A percentile compares a stretch with the other conserved stretches of the same genome.
These are phyloP conservation scores for Sanghuangporus baumii DNA, from an alignment of 1,284 basidiomycete genomes.

Conservation along the genomic window DNA sequence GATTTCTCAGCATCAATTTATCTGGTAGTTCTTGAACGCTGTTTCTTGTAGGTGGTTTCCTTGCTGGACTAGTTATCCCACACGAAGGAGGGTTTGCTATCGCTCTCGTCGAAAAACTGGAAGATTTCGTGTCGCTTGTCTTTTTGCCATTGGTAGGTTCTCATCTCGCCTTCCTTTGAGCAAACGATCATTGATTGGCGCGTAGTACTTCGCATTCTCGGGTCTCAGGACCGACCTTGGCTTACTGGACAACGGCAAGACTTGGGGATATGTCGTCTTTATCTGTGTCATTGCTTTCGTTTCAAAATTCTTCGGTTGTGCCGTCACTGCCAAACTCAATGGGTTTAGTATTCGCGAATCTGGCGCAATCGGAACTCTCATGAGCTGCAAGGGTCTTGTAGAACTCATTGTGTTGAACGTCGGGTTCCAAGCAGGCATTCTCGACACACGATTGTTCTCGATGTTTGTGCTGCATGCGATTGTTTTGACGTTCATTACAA, in stretches of 20 bases:
- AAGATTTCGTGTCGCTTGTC: constrained; percentile 70
- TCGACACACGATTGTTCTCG: constrained; percentile 67
- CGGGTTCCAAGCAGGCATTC: constrained; percentile 74
- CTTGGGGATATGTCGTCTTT: constrained; percentile 85
- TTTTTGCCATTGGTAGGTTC: constrained; percentile 74
- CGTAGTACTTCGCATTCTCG: constrained; percentile 77
- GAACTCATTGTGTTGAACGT: constrained; percentile 93
- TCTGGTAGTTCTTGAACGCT: not conserved
- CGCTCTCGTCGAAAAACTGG: constrained; percentile 68
- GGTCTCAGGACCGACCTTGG: constrained; percentile 84
- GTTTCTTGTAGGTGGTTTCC: constrained; percentile 59
- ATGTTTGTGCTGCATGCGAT: constrained; percentile 92
- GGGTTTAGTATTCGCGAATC: constrained; percentile 79
- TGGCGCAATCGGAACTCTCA: constrained; percentile 82
- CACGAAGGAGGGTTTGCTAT: constrained; percentile 85
- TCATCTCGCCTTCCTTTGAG: not conserved
- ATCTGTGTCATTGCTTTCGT: constrained; percentile 79
- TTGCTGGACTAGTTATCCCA: constrained; percentile 86
- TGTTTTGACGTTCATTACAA: constrained; percentile 82
- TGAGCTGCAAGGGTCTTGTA: constrained; percentile 93
- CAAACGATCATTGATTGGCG: not conserved
- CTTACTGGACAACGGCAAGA: constrained; percentile 62
- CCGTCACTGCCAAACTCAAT: constrained; percentile 51
- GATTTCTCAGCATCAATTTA: not conserved
- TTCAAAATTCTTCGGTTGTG: constrained; percentile 74